Conservation (phyloP, 2,329 filamentous ascomycete species). For the Neurospora sp. region DNA sequence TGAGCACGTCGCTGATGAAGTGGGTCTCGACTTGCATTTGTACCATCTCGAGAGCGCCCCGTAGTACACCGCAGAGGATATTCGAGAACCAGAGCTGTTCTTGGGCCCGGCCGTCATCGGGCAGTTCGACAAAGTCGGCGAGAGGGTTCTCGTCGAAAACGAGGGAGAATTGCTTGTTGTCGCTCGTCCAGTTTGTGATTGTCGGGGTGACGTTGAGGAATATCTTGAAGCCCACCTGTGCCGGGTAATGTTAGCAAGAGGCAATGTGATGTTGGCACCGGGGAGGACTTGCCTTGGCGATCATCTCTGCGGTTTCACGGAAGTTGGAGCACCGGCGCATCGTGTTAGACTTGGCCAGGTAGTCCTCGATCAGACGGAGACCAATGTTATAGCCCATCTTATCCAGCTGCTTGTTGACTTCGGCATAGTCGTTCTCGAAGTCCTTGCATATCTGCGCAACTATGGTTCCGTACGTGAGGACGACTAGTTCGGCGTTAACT, state of each 20-base stretch:
- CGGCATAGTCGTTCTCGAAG: constrained; percentile 84
- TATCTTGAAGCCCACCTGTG: constrained; percentile 93
- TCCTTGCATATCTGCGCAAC: constrained; percentile 95
- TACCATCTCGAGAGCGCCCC: constrained; percentile 94
- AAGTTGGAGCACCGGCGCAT: constrained; percentile 87
- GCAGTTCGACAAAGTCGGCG: constrained; percentile 93
- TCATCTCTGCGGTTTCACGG: constrained; percentile 91
- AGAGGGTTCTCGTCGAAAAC: constrained; percentile 96
- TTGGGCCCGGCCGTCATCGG: constrained; percentile 89
- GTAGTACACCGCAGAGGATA: constrained; percentile 84
- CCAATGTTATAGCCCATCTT: constrained; percentile 99
- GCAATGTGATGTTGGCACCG: not conserved
- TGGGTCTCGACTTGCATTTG: constrained; percentile 98
- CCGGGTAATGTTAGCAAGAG: constrained; percentile 12
- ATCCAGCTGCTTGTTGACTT: constrained; percentile 96
- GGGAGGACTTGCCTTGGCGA: constrained; percentile 59
- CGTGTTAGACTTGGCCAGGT: constrained; percentile 87
- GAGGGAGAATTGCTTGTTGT: constrained; percentile 92
- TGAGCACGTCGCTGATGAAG: constrained; percentile 86
- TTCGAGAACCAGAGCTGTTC: constrained; percentile 99
- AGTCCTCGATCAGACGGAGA: constrained; percentile 90
- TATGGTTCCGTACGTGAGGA: constrained; percentile 94
- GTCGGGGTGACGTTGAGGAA: constrained; percentile 94
- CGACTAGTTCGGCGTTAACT: constrained; percentile 95
- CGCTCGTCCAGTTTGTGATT: constrained; percentile 89